phyloP scores from a whole-genome alignment of 2,329 filamentous ascomycete species.

The Saccharata proteae region DNA sequence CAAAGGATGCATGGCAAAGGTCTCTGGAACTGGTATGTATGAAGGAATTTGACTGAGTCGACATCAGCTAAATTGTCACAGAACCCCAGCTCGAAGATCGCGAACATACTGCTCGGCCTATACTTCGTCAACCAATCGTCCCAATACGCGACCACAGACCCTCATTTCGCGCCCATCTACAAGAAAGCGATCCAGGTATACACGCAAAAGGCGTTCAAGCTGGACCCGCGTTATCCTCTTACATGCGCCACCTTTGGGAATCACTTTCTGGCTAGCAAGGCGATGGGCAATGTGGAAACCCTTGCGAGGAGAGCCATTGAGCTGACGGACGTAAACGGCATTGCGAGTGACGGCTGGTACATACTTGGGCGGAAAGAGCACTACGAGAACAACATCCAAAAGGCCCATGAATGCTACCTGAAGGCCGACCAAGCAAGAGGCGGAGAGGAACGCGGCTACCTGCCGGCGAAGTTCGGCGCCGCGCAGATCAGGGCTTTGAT shows the following conservation, averaged over 20 bases:
- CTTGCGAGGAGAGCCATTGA: slow-evolving; percentile 90
- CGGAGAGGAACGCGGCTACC: slow-evolving; percentile 77
- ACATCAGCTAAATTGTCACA: slow-evolving; percentile 6
- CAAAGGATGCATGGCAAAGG: slow-evolving; percentile 81
- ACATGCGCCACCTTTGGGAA: slow-evolving; percentile 82
- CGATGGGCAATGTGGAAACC: slow-evolving; percentile 68
- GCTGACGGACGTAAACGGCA: slow-evolving; percentile 87
- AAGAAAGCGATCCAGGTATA: slow-evolving; percentile 91
- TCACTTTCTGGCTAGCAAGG: slow-evolving; percentile 78
- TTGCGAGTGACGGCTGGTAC: slow-evolving; percentile 97
- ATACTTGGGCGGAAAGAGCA: slow-evolving; percentile 85
- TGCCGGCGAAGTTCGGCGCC: slow-evolving; percentile 88
- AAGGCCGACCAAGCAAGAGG: slow-evolving; percentile 85
- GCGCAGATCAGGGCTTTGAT: slow-evolving; percentile 80
- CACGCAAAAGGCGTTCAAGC: slow-evolving; percentile 84
- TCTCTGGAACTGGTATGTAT: slow-evolving; percentile 59
- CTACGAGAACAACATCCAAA: slow-evolving; percentile 60
- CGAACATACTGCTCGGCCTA: slow-evolving; percentile 78
- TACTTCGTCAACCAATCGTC: slow-evolving; percentile 84
- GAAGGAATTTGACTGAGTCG: neutral
- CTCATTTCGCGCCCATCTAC: slow-evolving; percentile 74
- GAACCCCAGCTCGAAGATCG: slow-evolving; percentile 72
- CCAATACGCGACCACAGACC: slow-evolving; percentile 69
- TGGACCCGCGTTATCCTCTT: slow-evolving; percentile 81
- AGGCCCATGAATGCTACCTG: slow-evolving; percentile 75